These are phyloP conservation scores for Colletotrichum echinochloae DNA, from an alignment of 2,329 filamentous ascomycete species.

Conservation along the genomic window DNA sequence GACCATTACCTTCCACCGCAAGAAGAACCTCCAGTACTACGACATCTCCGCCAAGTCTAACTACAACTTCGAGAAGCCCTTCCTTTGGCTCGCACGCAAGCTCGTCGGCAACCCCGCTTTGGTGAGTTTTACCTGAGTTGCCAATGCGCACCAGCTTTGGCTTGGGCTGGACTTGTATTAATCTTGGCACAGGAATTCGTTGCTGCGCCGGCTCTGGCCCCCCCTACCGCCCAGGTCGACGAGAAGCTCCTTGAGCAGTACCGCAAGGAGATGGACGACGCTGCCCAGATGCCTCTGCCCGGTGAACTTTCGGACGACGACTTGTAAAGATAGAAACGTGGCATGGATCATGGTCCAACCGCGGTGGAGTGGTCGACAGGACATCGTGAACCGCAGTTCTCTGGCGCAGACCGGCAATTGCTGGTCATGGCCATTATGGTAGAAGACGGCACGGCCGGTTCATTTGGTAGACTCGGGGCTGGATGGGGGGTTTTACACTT, in stretches of 20 bases:
- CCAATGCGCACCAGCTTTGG: background rate
- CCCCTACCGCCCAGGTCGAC: slow-evolving; percentile 92
- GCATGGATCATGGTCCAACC: slow-evolving; percentile 26
- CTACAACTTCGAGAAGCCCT: slow-evolving; percentile 99
- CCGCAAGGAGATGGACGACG: slow-evolving; percentile 87
- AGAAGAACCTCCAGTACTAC: slow-evolving; percentile 99
- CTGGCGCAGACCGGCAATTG: slow-evolving; percentile 32
- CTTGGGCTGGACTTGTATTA: slow-evolving; percentile 42
- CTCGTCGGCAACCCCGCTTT: slow-evolving; percentile 92
- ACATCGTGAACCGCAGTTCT: slow-evolving; percentile 33
- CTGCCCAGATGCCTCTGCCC: slow-evolving; percentile 86
- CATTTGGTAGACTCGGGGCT: slow-evolving; percentile 37
- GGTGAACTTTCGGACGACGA: slow-evolving; percentile 89
- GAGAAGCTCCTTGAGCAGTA: slow-evolving; percentile 84
- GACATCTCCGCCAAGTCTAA: slow-evolving; percentile 99
- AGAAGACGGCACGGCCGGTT: slow-evolving; percentile 37
- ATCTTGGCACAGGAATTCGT: slow-evolving; percentile 83
- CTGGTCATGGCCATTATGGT: slow-evolving; percentile 34
- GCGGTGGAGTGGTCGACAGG: slow-evolving; percentile 19
- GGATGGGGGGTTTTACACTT: slow-evolving; percentile 36
- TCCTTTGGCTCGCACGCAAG: slow-evolving; percentile 99
- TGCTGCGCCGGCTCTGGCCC: slow-evolving; percentile 92
- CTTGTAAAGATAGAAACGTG: slow-evolving; percentile 57
- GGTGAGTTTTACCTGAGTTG: slow-evolving; percentile 64
- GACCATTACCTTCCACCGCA: slow-evolving; percentile 99